Percentiles rank a stretch among this genome's conserved stretches.
These are phyloP conservation scores for Populus hybrid DNA, from an alignment of 441 rosid genomes.

Conservation along the genomic window DNA sequence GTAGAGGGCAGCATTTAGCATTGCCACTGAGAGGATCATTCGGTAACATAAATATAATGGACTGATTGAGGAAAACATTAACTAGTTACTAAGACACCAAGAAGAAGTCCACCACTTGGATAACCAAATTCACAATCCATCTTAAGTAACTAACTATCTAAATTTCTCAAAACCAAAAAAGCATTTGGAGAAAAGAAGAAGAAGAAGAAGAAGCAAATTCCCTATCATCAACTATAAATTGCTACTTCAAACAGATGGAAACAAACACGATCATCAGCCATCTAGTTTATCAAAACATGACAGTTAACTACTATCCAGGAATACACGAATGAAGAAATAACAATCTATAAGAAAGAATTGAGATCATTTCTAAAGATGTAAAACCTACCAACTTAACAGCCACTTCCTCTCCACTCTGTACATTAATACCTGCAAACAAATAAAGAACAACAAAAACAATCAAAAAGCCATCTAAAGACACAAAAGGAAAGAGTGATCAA, in stretches of 20 bases:
- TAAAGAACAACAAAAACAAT: neutral
- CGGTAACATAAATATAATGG: neutral
- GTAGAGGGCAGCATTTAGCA: neutral
- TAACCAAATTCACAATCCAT: neutral
- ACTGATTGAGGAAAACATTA: neutral
- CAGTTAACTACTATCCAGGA: neutral
- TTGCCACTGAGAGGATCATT: neutral
- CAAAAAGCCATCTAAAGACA: neutral
- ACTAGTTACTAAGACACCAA: neutral
- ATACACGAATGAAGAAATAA: neutral
- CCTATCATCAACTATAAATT: neutral
- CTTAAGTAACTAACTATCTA: neutral
- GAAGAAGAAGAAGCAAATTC: neutral
- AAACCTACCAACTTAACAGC: conserved; percentile 83
- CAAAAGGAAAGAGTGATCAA: neutral
- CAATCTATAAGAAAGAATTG: neutral
- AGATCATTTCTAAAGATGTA: neutral
- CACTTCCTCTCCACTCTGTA: too few species aligned
- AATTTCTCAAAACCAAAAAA: neutral
- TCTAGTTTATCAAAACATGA: neutral
- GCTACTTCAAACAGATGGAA: neutral
- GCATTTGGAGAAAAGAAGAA: neutral
- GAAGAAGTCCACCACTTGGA: neutral
- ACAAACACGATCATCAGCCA: neutral
- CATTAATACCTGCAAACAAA: conserved; percentile 57